Percentiles rank a stretch among this genome's conserved stretches.
These are phyloP conservation scores for Fusarium compactum DNA, from an alignment of 2,329 filamentous ascomycete genomes.

Conservation along the genomic window DNA sequence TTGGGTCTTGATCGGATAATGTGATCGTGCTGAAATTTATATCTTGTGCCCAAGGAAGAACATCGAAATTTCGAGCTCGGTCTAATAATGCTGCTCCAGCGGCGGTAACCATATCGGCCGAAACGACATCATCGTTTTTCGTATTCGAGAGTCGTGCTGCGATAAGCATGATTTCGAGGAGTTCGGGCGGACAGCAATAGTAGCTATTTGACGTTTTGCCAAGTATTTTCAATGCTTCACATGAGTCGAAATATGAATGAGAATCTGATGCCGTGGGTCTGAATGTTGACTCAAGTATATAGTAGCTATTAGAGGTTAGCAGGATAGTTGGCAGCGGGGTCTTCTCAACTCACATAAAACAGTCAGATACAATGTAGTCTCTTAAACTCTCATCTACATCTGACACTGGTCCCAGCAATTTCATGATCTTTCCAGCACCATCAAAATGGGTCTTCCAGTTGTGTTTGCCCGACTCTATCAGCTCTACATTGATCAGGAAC, in stretches of 20 bases:
- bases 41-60: slow-evolving; percentile 56
- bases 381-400: slow-evolving; percentile 53
- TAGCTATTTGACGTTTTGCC: slow-evolving; percentile 59
- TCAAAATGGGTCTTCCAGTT: slow-evolving; percentile 62
- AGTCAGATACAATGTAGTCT: slow-evolving; percentile 62
- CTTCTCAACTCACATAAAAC: slow-evolving; percentile 56
- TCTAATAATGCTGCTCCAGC: slow-evolving; percentile 52
- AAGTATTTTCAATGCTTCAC: slow-evolving; percentile 55
- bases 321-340: not conserved
- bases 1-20: slow-evolving; percentile 50
- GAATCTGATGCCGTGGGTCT: slow-evolving; percentile 50
- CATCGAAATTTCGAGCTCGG: slow-evolving; percentile 56
- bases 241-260: slow-evolving; percentile 53
- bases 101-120: slow-evolving; percentile 48
- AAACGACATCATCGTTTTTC: slow-evolving; percentile 44
- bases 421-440: slow-evolving; percentile 59
- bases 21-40: slow-evolving; percentile 53
- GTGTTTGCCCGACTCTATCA: slow-evolving; percentile 62
- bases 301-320: slow-evolving; percentile 53
- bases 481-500: slow-evolving; percentile 64
- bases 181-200: slow-evolving; percentile 59
- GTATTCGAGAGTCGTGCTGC: slow-evolving; percentile 57
- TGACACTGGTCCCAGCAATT: slow-evolving; percentile 52
- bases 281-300: slow-evolving; percentile 61
- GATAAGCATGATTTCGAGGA: slow-evolving; percentile 58